Conservation (phyloP, 2,329 filamentous ascomycete species). For the Xylaria sp. region DNA sequence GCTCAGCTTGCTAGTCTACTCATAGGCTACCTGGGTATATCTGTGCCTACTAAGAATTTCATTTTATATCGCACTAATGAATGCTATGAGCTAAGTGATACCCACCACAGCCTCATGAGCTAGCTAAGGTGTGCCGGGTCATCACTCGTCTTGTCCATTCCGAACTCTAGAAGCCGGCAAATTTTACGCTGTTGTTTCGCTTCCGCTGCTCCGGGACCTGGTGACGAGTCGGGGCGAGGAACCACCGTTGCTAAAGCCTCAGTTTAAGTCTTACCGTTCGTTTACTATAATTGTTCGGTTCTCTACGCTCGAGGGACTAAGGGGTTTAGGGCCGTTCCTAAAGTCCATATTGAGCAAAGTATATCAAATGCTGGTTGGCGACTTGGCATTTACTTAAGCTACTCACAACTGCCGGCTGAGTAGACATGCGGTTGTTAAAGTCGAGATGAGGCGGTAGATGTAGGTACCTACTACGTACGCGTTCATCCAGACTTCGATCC, state of each 20-base stretch:
- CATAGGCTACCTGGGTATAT: neutral
- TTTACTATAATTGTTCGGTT: neutral
- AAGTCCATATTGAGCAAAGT: neutral
- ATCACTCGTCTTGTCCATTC: neutral
- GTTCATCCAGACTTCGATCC: neutral
- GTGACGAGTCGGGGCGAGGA: neutral
- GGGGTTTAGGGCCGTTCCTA: neutral
- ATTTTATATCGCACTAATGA: neutral
- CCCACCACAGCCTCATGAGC: neutral
- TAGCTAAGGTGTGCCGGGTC: neutral
- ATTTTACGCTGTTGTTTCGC: constrained; percentile 3
- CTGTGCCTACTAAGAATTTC: neutral
- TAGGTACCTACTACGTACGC: neutral
- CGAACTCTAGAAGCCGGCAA: neutral
- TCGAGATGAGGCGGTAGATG: neutral
- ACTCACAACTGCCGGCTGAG: neutral
- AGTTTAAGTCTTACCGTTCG: neutral
- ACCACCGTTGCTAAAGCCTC: neutral
- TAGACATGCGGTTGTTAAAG: neutral
- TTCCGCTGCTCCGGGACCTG: neutral
- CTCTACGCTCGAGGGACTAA: neutral
- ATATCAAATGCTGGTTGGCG: neutral
- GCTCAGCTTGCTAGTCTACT: neutral
- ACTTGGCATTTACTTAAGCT: neutral
- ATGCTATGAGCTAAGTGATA: neutral